Conservation (phyloP, 2,329 filamentous ascomycete genomes). For the Diaporthe nobilis region DNA sequence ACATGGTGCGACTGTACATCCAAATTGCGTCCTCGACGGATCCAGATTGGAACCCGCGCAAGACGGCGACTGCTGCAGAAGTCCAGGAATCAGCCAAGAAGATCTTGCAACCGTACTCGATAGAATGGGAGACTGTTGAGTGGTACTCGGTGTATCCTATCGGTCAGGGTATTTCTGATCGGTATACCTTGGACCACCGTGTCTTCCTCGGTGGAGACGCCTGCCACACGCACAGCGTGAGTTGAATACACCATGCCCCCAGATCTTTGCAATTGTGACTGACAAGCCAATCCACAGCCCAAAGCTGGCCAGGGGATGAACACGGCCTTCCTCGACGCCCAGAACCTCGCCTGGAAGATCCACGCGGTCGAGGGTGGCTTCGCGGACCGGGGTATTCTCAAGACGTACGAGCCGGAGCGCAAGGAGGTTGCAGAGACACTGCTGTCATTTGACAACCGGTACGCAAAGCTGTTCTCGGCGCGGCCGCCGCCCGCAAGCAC, state of each 20-base stretch:
- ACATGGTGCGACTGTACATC: slow-evolving; percentile 79
- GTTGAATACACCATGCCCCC: slow-evolving; percentile 46
- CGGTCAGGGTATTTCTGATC: slow-evolving; percentile 79
- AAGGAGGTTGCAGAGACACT: slow-evolving; percentile 88
- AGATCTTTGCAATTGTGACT: not conserved
- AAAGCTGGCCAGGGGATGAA: slow-evolving; percentile 88
- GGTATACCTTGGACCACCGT: slow-evolving; percentile 76
- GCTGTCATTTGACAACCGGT: slow-evolving; percentile 88
- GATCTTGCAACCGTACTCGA: slow-evolving; percentile 76
- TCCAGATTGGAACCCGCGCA: slow-evolving; percentile 72
- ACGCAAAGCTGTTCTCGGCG: slow-evolving; percentile 90
- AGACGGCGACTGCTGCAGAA: slow-evolving; percentile 73
- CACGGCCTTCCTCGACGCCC: slow-evolving; percentile 83
- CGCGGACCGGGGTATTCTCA: slow-evolving; percentile 79
- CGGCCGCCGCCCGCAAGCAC: slow-evolving; percentile 80
- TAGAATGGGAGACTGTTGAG: slow-evolving; percentile 77
- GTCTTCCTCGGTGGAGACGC: slow-evolving; percentile 84
- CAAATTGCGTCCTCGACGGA: slow-evolving; percentile 75
- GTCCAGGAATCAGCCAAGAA: slow-evolving; percentile 76
- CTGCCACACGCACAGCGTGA: slow-evolving; percentile 83
- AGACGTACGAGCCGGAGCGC: slow-evolving; percentile 89
- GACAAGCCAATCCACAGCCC: slow-evolving; percentile 63
- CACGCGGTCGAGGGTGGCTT: slow-evolving; percentile 90
- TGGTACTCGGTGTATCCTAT: slow-evolving; percentile 86
- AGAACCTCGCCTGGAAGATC: slow-evolving; percentile 97